Percentiles rank a stretch among this genome's conserved stretches.
phyloP scores from a whole-genome alignment of 2,329 filamentous ascomycete genomes.

The Fulvia fulva region DNA sequence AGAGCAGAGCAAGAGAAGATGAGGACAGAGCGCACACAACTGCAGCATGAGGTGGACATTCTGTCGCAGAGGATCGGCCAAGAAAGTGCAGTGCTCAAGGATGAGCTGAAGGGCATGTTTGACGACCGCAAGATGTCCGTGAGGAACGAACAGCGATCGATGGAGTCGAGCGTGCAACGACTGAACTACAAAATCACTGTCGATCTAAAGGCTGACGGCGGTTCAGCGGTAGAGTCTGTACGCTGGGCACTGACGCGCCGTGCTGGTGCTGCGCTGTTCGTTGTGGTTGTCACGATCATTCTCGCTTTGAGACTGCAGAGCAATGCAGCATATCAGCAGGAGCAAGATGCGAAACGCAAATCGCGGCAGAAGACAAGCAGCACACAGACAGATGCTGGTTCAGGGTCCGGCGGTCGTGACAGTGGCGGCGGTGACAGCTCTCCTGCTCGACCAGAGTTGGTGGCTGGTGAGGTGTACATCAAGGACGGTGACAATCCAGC shows the following conservation, averaged over 20 bases:
- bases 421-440: slow-evolving; percentile 4
- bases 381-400: slow-evolving; percentile 25
- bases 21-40: slow-evolving; percentile 73
- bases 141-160: slow-evolving; percentile 76
- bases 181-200: slow-evolving; percentile 96
- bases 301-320: slow-evolving; percentile 39
- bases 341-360: slow-evolving; percentile 38
- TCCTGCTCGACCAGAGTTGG: slow-evolving; percentile 6
- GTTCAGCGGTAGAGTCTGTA: slow-evolving; percentile 85
- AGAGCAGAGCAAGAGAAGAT: slow-evolving; percentile 74
- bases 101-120: slow-evolving; percentile 92
- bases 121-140: slow-evolving; percentile 94
- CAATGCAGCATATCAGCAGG: slow-evolving; percentile 37
- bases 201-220: slow-evolving; percentile 79
- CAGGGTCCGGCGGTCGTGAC: slow-evolving; percentile 4
- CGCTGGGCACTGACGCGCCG: slow-evolving; percentile 75
- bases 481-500: slow-evolving; percentile 32
- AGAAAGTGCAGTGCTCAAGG: slow-evolving; percentile 75
- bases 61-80: slow-evolving; percentile 79
- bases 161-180: slow-evolving; percentile 83
- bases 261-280: slow-evolving; percentile 57
- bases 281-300: slow-evolving; percentile 45
- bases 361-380: slow-evolving; percentile 26
- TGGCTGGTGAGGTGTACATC: slow-evolving; percentile 29
- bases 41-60: slow-evolving; percentile 96